Conservation (phyloP, 75 land plant genomes). For the Azolla pinnata region DNA sequence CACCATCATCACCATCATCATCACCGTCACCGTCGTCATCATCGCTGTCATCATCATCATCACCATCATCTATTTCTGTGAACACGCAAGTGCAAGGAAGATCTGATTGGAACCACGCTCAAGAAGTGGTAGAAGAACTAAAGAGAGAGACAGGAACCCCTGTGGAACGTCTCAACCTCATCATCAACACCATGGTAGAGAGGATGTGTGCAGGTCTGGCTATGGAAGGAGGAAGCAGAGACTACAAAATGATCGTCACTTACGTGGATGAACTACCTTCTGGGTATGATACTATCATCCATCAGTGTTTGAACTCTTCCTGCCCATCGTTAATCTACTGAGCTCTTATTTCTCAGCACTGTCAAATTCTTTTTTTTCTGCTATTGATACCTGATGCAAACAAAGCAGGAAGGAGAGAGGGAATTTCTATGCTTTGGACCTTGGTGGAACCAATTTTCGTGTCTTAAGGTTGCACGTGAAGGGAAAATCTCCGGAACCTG, state of each 20-base stretch:
- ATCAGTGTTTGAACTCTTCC: not conserved
- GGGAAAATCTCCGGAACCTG: too few species aligned
- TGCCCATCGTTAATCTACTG: not conserved
- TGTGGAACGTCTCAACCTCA: not conserved
- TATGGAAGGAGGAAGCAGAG: constrained; percentile 18
- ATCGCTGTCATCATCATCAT: too few species aligned
- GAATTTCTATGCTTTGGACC: constrained; percentile 54
- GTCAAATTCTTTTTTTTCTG: not conserved
- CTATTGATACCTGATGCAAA: too few species aligned
- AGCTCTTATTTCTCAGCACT: not conserved
- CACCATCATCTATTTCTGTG: too few species aligned
- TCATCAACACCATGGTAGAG: constrained; percentile 7
- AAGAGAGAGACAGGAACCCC: constrained; percentile 4
- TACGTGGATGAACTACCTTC: constrained; percentile 16
- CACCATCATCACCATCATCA: too few species aligned
- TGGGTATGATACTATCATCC: too few species aligned
- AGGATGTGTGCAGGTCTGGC: constrained; percentile 16
- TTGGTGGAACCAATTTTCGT: constrained; percentile 68
- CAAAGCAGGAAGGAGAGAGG: constrained; percentile 46
- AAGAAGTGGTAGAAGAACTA: not conserved
- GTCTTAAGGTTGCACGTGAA: constrained; percentile 51
- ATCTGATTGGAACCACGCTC: not conserved
- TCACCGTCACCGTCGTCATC: too few species aligned
- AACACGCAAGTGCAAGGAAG: not conserved
- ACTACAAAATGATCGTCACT: constrained; percentile 19